These are phyloP conservation scores for Pseudozyma hubeiensis DNA, from an alignment of 1,284 basidiomycete species.

Conservation along the genomic window DNA sequence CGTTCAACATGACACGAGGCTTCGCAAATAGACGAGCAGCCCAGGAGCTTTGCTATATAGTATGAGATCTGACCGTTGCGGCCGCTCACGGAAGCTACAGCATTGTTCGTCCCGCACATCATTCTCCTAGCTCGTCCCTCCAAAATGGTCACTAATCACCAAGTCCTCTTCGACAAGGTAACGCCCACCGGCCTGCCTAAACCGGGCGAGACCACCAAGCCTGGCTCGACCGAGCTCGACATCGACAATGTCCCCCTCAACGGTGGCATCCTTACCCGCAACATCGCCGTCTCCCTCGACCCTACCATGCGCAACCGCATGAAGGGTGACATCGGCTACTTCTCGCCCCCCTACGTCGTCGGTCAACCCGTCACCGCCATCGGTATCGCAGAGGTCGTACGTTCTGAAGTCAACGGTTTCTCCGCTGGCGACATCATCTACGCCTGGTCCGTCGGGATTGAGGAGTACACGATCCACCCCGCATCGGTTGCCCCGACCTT, in stretches of 20 bases:
- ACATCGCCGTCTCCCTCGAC: slow-evolving; percentile 51
- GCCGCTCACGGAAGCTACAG: neutral
- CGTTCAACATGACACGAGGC: too few relatives aligned
- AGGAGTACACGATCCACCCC: slow-evolving; percentile 41
- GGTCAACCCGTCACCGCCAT: slow-evolving; percentile 42
- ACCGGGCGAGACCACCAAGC: slow-evolving; percentile 40
- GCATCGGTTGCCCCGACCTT: slow-evolving; percentile 6
- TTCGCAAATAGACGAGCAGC: too few relatives aligned
- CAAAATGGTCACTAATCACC: slow-evolving; percentile 52
- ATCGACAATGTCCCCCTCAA: slow-evolving; percentile 43
- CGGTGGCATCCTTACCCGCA: slow-evolving; percentile 43
- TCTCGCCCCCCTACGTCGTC: slow-evolving; percentile 31
- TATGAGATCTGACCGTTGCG: neutral
- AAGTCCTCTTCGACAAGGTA: slow-evolving; percentile 49
- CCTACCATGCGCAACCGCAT: slow-evolving; percentile 54
- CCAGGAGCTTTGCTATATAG: too few relatives aligned
- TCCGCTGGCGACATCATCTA: slow-evolving; percentile 32
- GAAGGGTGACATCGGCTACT: slow-evolving; percentile 47
- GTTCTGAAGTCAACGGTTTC: slow-evolving; percentile 30
- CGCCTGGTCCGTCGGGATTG: slow-evolving; percentile 34
- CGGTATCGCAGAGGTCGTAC: slow-evolving; percentile 39
- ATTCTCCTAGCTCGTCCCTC: neutral
- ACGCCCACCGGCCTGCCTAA: slow-evolving; percentile 41
- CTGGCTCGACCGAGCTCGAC: slow-evolving; percentile 24
- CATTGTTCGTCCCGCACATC: too few relatives aligned